phyloP scores from a whole-genome alignment of 2,329 filamentous ascomycete species.

The Fonsecaea monophora region DNA sequence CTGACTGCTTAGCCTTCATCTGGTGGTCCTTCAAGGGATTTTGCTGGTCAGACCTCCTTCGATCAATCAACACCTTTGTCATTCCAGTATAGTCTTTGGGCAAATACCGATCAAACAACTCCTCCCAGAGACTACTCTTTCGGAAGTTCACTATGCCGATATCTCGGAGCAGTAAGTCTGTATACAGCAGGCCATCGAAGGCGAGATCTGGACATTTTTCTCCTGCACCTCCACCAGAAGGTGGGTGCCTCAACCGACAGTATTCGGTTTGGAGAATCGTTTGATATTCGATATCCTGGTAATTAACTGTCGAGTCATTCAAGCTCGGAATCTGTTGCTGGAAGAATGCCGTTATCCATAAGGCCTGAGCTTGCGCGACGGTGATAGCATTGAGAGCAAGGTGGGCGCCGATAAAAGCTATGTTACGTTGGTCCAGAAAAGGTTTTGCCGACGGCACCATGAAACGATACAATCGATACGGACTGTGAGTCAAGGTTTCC shows the following conservation, averaged over 20 bases:
- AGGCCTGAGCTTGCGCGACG: constrained; percentile 53
- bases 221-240: constrained; percentile 63
- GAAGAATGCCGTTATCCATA: constrained; percentile 73
- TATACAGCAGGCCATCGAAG: constrained; percentile 76
- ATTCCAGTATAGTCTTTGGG: constrained; percentile 51
- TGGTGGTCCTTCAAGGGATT: neutral
- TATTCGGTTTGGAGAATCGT: constrained; percentile 71
- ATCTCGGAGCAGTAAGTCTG: constrained; percentile 73
- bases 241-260: constrained; percentile 71
- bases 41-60: neutral
- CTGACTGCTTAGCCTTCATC: neutral
- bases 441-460: constrained; percentile 48
- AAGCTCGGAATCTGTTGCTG: constrained; percentile 52
- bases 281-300: constrained; percentile 57
- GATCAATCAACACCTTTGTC: constrained; percentile 47
- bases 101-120: constrained; percentile 49
- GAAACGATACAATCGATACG: constrained; percentile 49
- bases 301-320: constrained; percentile 38
- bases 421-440: constrained; percentile 42
- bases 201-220: constrained; percentile 70
- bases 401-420: constrained; percentile 58
- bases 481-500: constrained; percentile 4
- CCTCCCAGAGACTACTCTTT: constrained; percentile 43
- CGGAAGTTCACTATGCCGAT: constrained; percentile 62
- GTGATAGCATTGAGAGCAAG: constrained; percentile 55